Evolutionary conservation across 306 rosid genomes (phyloP).

Genomic region (Alnus glutinosa): DNA sequence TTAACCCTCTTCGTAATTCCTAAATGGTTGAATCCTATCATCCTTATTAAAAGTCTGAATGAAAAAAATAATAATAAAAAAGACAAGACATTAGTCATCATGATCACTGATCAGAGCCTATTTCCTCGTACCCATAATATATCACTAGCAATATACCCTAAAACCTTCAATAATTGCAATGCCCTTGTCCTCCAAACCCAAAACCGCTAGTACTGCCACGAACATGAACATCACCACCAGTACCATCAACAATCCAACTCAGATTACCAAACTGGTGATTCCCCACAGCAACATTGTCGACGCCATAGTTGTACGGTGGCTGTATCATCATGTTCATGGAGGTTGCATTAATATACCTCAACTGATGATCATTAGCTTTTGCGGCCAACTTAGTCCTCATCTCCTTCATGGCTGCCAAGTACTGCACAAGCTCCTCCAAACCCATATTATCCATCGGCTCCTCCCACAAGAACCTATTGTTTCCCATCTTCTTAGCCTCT

Average conservation of each 20-base stretch:
- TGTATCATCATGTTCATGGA: background rate
- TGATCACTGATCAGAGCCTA: no score
- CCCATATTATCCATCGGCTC: slow-evolving; percentile 37
- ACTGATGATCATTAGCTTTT: slow-evolving; percentile 12
- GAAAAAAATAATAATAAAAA: no score
- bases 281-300: background rate
- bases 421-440: slow-evolving; percentile 32
- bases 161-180: no score
- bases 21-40: no score
- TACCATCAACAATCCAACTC: background rate
- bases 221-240: background rate
- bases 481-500: slow-evolving; percentile 7
- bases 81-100: no score
- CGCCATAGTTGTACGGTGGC: background rate
- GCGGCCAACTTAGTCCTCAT: slow-evolving; percentile 29
- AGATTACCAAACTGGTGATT: background rate
- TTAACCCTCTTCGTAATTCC: no score
- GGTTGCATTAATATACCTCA: background rate
- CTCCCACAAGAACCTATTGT: slow-evolving; percentile 39
- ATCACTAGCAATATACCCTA: no score
- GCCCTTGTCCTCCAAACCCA: background rate
- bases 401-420: slow-evolving; percentile 31
- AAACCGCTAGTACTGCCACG: background rate
- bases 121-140: no score
- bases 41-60: no score